Base-by-base conservation (phyloP, 202 grass and related monocot species). In the Setaria viridis region DNA sequence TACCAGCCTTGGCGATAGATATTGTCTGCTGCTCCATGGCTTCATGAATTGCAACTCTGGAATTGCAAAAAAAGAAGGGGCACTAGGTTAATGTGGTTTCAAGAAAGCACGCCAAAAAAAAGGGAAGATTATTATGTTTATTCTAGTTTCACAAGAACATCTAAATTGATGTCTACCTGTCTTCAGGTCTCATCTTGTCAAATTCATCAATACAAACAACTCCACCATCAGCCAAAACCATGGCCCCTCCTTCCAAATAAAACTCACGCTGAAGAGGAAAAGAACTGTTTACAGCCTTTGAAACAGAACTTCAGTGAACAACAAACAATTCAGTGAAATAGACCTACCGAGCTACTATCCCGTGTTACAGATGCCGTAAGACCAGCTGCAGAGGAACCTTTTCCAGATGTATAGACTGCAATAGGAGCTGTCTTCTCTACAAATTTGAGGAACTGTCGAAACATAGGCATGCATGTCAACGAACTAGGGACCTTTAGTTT, bases 161-260 rank as follows among this genome's bases (percentile, higher is more conserved):
- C 35, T 70, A 75, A 79, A 78, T 15, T 72, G 1, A 67, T 62
- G 16, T 20, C 45, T 88, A 95, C 93, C 96, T 92, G 71, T 99
- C 96, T 92, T 99, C 96, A 78, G 96, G 84, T 60, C 96, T 96
- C 96, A 99, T 99, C 89, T 99, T 99, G 81, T 96, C 96, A 88
- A 99, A 99, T 72, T 96, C 96, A 70, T 99, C 93, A 46, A 99
- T 99, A 71, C 96, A 99, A 69, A 96, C 96, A 35, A 99, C 96
- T 85, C 96, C 96, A 58, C 96, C 93, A 83, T 99, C 96, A 65
- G 93, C 91, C 76, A 99, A 89, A 85, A 99, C 96, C 93, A 99
- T 99, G 39, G 96, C 96, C 51, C 96, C 96, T 81, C 96, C 96
- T 94, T 99, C 96, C 82, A 99, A 81, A 87, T 99, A 99, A 90